Evolutionary conservation across 139 green algal genomes (phyloP), one percentile per base, ranked within the genome.

Genomic region (Chlamydomonas sp.): DNA sequence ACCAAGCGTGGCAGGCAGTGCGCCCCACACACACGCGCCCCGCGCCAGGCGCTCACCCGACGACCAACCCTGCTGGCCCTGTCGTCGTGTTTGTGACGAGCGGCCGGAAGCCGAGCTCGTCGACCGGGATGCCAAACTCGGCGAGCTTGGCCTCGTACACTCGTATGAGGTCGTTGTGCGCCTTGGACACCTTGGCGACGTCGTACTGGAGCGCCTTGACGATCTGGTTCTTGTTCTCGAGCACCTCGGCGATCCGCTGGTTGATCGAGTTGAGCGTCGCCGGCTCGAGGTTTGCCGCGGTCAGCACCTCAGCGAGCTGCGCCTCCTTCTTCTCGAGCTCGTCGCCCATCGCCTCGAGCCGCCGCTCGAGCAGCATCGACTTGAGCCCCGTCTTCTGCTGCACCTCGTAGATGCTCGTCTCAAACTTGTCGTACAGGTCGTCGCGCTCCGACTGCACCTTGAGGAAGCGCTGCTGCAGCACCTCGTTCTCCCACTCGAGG

Each of bases 81-180:
- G 83, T 75, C 37, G 73, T 84, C 1, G 87, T 93, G 69, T 88
- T 90, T 22, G 85, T 92, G 48, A 92, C 69, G 35, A 93, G 74
- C n/a, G 87, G 86, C 30, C 85, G 34, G 82, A 95, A 92, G 5
- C 88, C 89, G 20, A 95, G 74, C 74, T 95, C 86, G 67, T 93
- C 88, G 30, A 82, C 81, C 20, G 88, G 83, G 29, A 93, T 85
- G 37, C 88, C 86, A 48, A 89, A 90, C 69, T 95, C 86, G 30
- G 79, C 73, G n/a, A 95, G 75, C 83, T 93, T 95, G 39, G 86
- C 86, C 76, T 92, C 86, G 68, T 93, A 95, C 48, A 95, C 87
- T 6, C 84, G 73, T 43, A 95, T 92, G 59, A 93, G 79, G 76
- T 95, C 89, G 64, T 95, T 95, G 79, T 95, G 86, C 16, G 88